These are phyloP conservation scores for Penicillium brasilianum DNA, from an alignment of 2,329 filamentous ascomycete species.

Conservation along the genomic window DNA sequence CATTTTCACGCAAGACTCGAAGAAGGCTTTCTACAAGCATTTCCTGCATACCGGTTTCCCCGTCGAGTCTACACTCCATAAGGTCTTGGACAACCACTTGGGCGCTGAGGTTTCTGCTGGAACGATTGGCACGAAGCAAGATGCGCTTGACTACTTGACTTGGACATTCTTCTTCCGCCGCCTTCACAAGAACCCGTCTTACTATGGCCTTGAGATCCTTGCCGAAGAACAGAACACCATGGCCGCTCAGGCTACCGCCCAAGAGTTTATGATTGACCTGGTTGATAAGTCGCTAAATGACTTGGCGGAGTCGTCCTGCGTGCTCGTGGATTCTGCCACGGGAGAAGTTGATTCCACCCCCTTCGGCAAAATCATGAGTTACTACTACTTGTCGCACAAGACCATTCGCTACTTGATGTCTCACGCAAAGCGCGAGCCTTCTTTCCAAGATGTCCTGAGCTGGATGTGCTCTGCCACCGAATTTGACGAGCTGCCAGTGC, in stretches of 20 bases:
- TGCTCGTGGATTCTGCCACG: slow-evolving; percentile 75
- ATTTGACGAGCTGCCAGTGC: slow-evolving; percentile 96
- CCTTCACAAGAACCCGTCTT: slow-evolving; percentile 96
- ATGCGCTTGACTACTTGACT: slow-evolving; percentile 94
- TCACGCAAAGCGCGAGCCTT: slow-evolving; percentile 74
- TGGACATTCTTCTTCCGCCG: slow-evolving; percentile 99
- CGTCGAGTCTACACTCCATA: slow-evolving; percentile 94
- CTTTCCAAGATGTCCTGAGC: slow-evolving; percentile 79
- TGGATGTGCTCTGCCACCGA: slow-evolving; percentile 96
- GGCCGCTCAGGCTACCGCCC: slow-evolving; percentile 82
- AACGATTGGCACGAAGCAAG: slow-evolving; percentile 92
- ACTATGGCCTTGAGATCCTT: slow-evolving; percentile 93
- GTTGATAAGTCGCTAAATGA: slow-evolving; percentile 85
- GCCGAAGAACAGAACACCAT: slow-evolving; percentile 90
- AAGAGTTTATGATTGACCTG: slow-evolving; percentile 92
- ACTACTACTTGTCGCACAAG: slow-evolving; percentile 96
- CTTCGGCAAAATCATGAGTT: slow-evolving; percentile 97
- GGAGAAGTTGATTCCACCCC: slow-evolving; percentile 89
- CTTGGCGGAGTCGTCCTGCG: slow-evolving; percentile 81
- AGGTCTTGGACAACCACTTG: slow-evolving; percentile 95
- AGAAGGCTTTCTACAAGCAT: slow-evolving; percentile 99
- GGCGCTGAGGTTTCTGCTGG: slow-evolving; percentile 92
- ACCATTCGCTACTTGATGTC: slow-evolving; percentile 85
- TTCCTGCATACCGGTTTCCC: slow-evolving; percentile 98
- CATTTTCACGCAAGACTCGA: slow-evolving; percentile 95